Evolutionary conservation across 805 yeast genomes (phyloP).

Genomic region (Trichomonascus vanleenenianus): DNA sequence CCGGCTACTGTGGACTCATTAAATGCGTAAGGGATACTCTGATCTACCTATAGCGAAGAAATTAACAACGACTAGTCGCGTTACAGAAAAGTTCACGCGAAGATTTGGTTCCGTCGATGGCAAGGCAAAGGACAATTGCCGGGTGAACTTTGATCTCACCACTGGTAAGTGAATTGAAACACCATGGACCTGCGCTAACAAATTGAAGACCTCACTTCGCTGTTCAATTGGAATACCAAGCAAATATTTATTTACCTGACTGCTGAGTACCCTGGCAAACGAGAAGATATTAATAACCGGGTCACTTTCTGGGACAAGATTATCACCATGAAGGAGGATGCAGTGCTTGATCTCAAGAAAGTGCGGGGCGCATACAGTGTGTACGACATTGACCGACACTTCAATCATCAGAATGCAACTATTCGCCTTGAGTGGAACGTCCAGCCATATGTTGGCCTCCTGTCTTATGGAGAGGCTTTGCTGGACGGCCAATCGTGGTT

Average conservation of each 20-base stretch:
- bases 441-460: conserved; percentile 84
- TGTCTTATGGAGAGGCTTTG: conserved; percentile 55
- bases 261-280: conserved; percentile 63
- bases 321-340: conserved; percentile 49
- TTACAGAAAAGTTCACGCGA: conserved; percentile 41
- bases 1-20: conserved; percentile 8
- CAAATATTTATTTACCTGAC: conserved; percentile 89
- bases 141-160: conserved; percentile 62
- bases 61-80: neutral
- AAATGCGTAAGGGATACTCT: no score
- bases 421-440: conserved; percentile 80
- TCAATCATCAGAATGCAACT: conserved; percentile 49
- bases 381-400: conserved; percentile 69
- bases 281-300: conserved; percentile 38
- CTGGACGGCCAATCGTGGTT: conserved; percentile 10
- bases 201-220: conserved; percentile 54
- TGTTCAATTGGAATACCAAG: conserved; percentile 95
- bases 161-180: conserved; percentile 17
- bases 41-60: neutral
- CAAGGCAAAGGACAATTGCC: conserved; percentile 69
- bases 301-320: conserved; percentile 91
- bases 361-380: conserved; percentile 70
- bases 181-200: conserved; percentile 9
- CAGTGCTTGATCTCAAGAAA: conserved; percentile 44
- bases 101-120: conserved; percentile 60